Evolutionary conservation across 495 filamentous ascomycete species (phyloP).

Genomic region (Aspergillus haitiensis): DNA sequence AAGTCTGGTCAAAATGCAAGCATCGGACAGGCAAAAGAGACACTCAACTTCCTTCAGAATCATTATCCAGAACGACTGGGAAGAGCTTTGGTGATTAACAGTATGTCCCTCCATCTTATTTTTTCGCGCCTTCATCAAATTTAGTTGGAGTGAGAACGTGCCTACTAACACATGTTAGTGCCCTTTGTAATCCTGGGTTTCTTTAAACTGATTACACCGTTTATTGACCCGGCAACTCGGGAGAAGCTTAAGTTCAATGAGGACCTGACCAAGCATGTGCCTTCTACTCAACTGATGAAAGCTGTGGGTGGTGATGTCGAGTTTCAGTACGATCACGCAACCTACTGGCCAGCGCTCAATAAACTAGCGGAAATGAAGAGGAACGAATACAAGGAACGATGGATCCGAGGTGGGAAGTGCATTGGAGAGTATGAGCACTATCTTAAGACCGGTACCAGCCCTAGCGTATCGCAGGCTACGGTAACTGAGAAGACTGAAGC

Average conservation of each 20-base stretch:
- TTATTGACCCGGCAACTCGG: conserved; percentile 89
- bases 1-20: conserved; percentile 74
- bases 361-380: conserved; percentile 63
- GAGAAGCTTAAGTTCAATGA: conserved; percentile 96
- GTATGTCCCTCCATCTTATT: conserved; percentile 46
- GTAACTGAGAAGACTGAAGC: not conserved
- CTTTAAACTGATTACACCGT: conserved; percentile 92
- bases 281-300: conserved; percentile 73
- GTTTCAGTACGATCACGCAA: conserved; percentile 83
- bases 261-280: conserved; percentile 74
- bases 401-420: conserved; percentile 73
- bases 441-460: conserved; percentile 61
- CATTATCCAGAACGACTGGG: conserved; percentile 96
- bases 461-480: conserved; percentile 34
- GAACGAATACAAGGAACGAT: conserved; percentile 61
- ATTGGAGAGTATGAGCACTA: conserved; percentile 85
- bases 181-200: conserved; percentile 87
- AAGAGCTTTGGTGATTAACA: conserved; percentile 79
- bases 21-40: conserved; percentile 72
- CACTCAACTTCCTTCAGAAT: conserved; percentile 83
- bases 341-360: conserved; percentile 86
- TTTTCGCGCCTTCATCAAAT: not conserved
- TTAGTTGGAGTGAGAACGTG: not conserved
- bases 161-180: conserved; percentile 46
- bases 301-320: conserved; percentile 55